These are phyloP conservation scores for Dioszegia crocea DNA, from an alignment of 768 basidiomycete genomes.

Conservation along the genomic window DNA sequence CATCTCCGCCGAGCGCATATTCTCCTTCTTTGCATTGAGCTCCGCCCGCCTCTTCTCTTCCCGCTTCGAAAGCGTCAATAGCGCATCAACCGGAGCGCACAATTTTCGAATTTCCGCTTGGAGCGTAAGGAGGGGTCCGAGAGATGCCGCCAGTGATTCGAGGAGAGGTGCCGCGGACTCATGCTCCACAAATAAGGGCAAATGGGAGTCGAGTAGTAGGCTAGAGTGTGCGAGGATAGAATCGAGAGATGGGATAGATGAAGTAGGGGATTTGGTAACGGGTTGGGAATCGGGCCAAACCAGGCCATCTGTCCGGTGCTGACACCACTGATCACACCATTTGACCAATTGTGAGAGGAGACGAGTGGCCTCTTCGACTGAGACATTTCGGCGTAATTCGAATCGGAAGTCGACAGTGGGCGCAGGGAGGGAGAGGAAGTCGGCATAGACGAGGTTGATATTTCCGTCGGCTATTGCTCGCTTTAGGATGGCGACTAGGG, in stretches of 20 bases:
- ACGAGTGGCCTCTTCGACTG: conserved; percentile 32
- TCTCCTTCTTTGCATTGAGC: conserved; percentile 4
- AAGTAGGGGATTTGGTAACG: neutral
- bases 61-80: conserved; percentile 34
- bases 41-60: conserved; percentile 21
- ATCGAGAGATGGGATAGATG: conserved; percentile 3
- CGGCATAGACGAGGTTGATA: neutral
- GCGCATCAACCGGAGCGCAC: conserved; percentile 38
- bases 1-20: neutral
- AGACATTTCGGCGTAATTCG: conserved; percentile 28
- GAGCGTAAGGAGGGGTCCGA: conserved; percentile 28
- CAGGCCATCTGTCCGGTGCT: conserved; percentile 4
- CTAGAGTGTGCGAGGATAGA: conserved; percentile 32
- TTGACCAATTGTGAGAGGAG: conserved; percentile 25
- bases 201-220: conserved; percentile 41
- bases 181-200: conserved; percentile 38
- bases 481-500: conserved; percentile 7
- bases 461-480: conserved; percentile 1
- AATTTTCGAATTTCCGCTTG: conserved; percentile 36
- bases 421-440: conserved; percentile 22
- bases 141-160: conserved; percentile 18
- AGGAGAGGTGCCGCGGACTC: conserved; percentile 33
- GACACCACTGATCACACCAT: conserved; percentile 31
- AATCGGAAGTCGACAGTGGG: conserved; percentile 36
- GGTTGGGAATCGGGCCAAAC: conserved; percentile 12